Base-by-base conservation (phyloP, 73 alveolate genomes). In the Paramecium primaurelia region DNA sequence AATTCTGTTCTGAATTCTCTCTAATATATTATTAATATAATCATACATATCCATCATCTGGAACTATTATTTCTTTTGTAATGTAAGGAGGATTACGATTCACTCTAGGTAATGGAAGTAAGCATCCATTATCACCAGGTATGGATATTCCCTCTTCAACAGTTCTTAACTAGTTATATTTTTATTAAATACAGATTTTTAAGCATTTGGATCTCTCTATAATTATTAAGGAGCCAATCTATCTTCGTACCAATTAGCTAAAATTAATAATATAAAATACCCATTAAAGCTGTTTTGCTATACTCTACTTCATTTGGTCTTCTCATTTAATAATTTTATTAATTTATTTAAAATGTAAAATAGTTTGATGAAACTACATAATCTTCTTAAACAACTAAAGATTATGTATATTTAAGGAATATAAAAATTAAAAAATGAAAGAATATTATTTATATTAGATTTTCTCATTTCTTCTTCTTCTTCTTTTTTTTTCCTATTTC, bases 231-330 rank as follows among this genome's bases (percentile, higher is more conserved):
- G 91, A 47, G 91, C 91, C 12, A 80, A 47, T 44, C 91, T 80
- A 80, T 80, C 91, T 42, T 80, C 91, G 26, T 80, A 80, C 91
- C 91, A 80, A 80, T 80, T 80, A 14, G 91, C 91, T 80, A n/a
- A 80, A 26, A 22, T 22, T 42, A 20, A 42, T 45, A 5, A 4
- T 20, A 68, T 20, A 49, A 22, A 25, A n/a, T 80, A 80, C 91
- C 91, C 91, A 80, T 80, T 25, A 80, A 45, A 14, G 91, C 47
- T 18, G 71, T 42, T 45, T 80, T 80, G 58, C 18, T 26, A 80
- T 25, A 80, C 47, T 80, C 91, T 1, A 80, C 91, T 44, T 80
- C 91, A 45, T 80, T 49, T 26, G 91, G 91, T 45, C 91, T 5
- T 80, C 91, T 80, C 91, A 80, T 80, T 32, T 68, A 68, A 8